These are phyloP conservation scores for Polytrichum commune DNA, from an alignment of 225 moss, liverwort and hornwort genomes.

Conservation along the genomic window DNA sequence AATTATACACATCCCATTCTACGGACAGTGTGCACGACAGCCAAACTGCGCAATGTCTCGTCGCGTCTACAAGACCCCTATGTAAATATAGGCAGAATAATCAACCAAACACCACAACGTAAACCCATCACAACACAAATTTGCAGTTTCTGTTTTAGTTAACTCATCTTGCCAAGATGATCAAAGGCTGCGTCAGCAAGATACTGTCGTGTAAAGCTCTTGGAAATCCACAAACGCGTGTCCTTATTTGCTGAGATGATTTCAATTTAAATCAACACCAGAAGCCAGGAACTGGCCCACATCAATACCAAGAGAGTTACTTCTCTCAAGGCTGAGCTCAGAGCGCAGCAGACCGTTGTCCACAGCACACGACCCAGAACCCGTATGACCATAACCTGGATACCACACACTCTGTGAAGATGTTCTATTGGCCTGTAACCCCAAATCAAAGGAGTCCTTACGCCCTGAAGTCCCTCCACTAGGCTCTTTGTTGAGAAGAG, in stretches of 20 bases:
- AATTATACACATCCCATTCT: slow-evolving; percentile 41
- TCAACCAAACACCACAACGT: slow-evolving; percentile 16
- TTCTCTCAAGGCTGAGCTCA: slow-evolving; percentile 51
- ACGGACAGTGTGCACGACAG: slow-evolving; percentile 18
- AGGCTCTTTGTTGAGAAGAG: slow-evolving; percentile 34
- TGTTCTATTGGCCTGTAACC: slow-evolving; percentile 19
- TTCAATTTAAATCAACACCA: slow-evolving; percentile 60
- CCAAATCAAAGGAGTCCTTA: slow-evolving; percentile 28
- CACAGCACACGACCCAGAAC: slow-evolving; percentile 39
- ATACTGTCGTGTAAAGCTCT: slow-evolving; percentile 3
- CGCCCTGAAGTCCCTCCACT: slow-evolving; percentile 18
- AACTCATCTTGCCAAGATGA: neutral
- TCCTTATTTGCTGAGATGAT: slow-evolving; percentile 21
- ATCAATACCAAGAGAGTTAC: slow-evolving; percentile 64
- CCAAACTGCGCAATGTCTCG: slow-evolving; percentile 17
- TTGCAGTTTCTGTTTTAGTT: slow-evolving; percentile 10
- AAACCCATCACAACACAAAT: slow-evolving; percentile 12
- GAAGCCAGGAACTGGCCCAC: slow-evolving; percentile 87
- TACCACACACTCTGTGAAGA: slow-evolving; percentile 30
- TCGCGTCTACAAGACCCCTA: slow-evolving; percentile 8
- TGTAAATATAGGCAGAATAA: slow-evolving; percentile 1
- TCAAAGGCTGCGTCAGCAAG: slow-evolving; percentile 1
- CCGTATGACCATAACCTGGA: slow-evolving; percentile 32
- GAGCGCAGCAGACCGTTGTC: slow-evolving; percentile 45
- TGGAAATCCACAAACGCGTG: neutral